phyloP scores from a whole-genome alignment of 2,329 filamentous ascomycete genomes.

The Botrytis sinoallii region DNA sequence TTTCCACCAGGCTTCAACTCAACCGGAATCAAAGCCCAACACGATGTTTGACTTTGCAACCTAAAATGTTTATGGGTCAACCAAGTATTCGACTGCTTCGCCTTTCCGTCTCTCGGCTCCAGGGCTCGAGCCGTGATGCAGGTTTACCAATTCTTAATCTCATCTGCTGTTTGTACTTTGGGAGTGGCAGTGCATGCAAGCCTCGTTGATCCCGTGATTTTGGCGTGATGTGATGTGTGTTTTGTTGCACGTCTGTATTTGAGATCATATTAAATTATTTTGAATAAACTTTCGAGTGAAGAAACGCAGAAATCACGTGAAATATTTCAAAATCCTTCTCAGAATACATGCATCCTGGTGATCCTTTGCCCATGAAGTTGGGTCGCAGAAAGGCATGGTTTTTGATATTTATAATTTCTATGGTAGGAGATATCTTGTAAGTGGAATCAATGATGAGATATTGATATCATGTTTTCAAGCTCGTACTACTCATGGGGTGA shows the following conservation, averaged over 20 bases:
- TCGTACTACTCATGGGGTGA: neutral
- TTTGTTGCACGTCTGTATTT: neutral
- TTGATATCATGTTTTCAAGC: neutral
- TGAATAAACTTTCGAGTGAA: neutral
- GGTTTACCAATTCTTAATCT: neutral
- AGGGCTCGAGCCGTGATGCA: neutral
- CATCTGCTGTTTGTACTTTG: neutral
- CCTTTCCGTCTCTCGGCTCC: neutral
- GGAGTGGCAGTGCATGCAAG: neutral
- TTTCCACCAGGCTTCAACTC: neutral
- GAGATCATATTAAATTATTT: neutral
- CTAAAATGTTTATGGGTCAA: neutral
- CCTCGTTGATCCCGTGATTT: neutral
- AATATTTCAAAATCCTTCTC: neutral
- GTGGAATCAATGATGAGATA: neutral
- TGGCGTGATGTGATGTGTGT: neutral
- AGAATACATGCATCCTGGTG: neutral
- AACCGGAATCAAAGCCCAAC: neutral
- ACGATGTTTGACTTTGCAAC: neutral
- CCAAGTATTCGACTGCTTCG: neutral
- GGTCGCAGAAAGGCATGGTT: too few species aligned
- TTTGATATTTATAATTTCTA: neutral
- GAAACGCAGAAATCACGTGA: neutral
- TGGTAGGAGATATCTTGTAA: neutral
- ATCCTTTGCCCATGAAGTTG: accelerated